phyloP scores from a whole-genome alignment of 345 rosid species.

The Aegle marmelos region DNA sequence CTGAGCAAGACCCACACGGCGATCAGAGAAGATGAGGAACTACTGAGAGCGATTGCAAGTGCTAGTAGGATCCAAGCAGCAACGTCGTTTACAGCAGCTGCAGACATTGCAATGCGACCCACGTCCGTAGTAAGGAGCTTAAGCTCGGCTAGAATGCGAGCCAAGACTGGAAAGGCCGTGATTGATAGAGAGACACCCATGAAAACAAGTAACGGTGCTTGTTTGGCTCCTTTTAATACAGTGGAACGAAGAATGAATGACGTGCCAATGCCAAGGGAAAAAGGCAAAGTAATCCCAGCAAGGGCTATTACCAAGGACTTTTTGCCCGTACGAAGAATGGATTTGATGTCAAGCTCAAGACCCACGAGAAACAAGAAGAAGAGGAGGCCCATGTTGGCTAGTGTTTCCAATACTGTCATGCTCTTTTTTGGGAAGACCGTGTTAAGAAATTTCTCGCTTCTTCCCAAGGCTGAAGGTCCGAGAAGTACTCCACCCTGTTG shows the following conservation, averaged over 20 bases:
- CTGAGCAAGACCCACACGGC: constrained; percentile 43
- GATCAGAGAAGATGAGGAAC: constrained; percentile 21
- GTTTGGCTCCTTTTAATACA: constrained; percentile 41
- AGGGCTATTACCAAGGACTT: constrained; percentile 54
- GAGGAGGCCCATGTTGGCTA: constrained; percentile 72
- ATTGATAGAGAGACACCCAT: constrained; percentile 53
- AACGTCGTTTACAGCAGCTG: constrained; percentile 46
- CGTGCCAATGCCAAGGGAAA: constrained; percentile 61
- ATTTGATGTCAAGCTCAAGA: constrained; percentile 61
- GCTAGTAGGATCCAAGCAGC: constrained; percentile 52
- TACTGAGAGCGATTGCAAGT: constrained; percentile 41
- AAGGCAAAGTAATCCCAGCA: constrained; percentile 69
- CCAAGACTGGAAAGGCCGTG: constrained; percentile 50
- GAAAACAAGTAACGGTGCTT: constrained; percentile 48
- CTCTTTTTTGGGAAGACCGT: constrained; percentile 49
- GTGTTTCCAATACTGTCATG: constrained; percentile 72
- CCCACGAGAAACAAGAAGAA: constrained; percentile 82
- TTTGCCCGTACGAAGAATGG: constrained; percentile 63
- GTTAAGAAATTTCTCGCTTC: constrained; percentile 44
- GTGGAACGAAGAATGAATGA: constrained; percentile 55
- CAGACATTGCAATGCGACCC: constrained; percentile 53
- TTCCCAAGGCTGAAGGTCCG: constrained; percentile 83
- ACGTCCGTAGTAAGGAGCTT: constrained; percentile 49
- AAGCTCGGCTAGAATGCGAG: constrained; percentile 48
- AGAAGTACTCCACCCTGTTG: constrained; percentile 77